Conservation (phyloP, 139 green algal genomes). For the Picochlorum sp. region DNA sequence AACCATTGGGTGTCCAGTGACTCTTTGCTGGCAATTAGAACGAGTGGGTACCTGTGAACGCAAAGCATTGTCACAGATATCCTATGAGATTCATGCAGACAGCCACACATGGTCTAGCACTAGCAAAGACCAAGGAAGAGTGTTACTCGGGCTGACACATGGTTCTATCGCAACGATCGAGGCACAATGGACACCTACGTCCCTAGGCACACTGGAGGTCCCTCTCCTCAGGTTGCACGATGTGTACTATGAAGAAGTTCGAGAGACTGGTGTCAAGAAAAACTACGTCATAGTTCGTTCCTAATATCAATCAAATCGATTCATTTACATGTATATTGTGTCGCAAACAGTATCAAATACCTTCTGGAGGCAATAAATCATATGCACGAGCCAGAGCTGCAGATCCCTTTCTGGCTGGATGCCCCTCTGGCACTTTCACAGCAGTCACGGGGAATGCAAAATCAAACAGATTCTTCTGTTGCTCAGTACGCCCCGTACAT, state of each 20-base stretch:
- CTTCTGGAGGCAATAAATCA: too few species aligned
- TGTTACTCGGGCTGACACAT: constrained; percentile 11
- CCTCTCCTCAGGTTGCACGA: constrained; percentile 31
- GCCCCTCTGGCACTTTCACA: not conserved
- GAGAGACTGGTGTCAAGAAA: constrained; percentile 2
- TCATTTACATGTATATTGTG: not conserved
- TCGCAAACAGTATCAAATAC: not conserved
- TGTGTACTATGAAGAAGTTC: constrained; percentile 17
- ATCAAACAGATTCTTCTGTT: not conserved
- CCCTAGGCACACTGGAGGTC: constrained; percentile 31
- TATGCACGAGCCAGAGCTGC: not conserved
- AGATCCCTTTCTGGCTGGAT: not conserved
- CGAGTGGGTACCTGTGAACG: constrained; percentile 11
- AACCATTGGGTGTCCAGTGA: constrained; percentile 25
- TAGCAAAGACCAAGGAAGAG: constrained; percentile 9
- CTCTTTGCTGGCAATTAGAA: constrained; percentile 47
- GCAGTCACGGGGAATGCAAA: not conserved
- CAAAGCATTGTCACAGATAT: not conserved
- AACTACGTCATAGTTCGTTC: not conserved
- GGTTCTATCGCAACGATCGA: constrained; percentile 36
- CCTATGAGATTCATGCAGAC: not conserved
- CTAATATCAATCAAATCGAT: not conserved
- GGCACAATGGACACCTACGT: constrained; percentile 34
- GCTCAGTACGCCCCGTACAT: not conserved
- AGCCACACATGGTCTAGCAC: constrained; percentile 16